Evolutionary conservation across 106 monocot genomes (phyloP).

Genomic region (Xerophyta viscosa): DNA sequence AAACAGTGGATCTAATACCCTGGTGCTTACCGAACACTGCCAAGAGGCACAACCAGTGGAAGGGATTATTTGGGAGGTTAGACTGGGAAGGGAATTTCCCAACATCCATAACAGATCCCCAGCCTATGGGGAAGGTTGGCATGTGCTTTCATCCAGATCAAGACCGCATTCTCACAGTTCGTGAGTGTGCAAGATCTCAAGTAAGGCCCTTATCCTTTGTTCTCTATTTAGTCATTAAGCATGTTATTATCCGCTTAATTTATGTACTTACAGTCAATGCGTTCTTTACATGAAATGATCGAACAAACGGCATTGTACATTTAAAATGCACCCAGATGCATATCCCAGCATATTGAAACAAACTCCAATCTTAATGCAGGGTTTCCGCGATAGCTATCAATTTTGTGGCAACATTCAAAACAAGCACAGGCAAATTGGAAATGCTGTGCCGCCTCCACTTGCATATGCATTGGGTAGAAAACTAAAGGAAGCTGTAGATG

Average conservation of each 20-base stretch:
- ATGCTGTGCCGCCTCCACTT: slow-evolving; percentile 92
- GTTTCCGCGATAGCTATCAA: slow-evolving; percentile 66
- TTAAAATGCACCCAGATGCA: no score
- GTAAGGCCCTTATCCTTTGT: slow-evolving; percentile 22
- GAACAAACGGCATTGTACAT: no score
- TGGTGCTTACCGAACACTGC: slow-evolving; percentile 96
- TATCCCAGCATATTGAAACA: no score
- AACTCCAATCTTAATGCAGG: slow-evolving; percentile 33
- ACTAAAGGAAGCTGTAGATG: slow-evolving; percentile 78
- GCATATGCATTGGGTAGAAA: slow-evolving; percentile 85
- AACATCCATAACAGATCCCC: slow-evolving; percentile 96
- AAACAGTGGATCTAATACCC: slow-evolving; percentile 79
- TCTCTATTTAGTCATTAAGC: background rate
- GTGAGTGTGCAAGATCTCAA: slow-evolving; percentile 93
- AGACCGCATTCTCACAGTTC: slow-evolving; percentile 91
- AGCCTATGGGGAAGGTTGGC: slow-evolving; percentile 98
- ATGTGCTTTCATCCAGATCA: slow-evolving; percentile 99
- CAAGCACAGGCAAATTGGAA: slow-evolving; percentile 88
- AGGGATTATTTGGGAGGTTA: slow-evolving; percentile 74
- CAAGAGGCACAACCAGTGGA: slow-evolving; percentile 97
- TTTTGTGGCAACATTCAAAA: slow-evolving; percentile 86
- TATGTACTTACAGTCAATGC: no score
- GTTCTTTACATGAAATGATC: no score
- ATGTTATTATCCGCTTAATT: no score
- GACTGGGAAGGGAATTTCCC: slow-evolving; percentile 99